Conservation (phyloP, 2,329 filamentous ascomycete genomes). For the Trichoderma endophyticum region DNA sequence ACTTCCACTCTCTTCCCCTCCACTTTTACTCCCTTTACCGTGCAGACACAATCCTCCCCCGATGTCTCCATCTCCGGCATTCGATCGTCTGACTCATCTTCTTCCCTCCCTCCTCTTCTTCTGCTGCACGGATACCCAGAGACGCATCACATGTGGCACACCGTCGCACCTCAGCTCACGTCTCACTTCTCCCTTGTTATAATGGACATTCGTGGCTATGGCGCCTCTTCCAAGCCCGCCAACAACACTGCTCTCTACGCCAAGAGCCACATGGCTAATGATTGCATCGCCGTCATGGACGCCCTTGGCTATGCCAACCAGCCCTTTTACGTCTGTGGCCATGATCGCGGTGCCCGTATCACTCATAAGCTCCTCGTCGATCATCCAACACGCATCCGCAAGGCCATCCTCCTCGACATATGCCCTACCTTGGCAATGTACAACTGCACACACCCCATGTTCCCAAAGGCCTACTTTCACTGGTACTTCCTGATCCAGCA, state of each 20-base stretch:
- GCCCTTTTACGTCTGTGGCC: constrained; percentile 49
- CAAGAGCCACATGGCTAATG: constrained; percentile 49
- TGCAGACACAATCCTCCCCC: neutral
- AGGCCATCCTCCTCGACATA: constrained; percentile 49
- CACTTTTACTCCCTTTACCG: constrained; percentile 1
- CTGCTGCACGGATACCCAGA: constrained; percentile 54
- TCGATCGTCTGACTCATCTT: neutral
- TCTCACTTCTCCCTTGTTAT: constrained; percentile 42
- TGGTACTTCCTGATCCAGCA: constrained; percentile 58
- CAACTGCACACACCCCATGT: constrained; percentile 38
- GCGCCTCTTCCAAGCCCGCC: constrained; percentile 45
- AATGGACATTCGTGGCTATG: constrained; percentile 52
- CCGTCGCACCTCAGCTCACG: constrained; percentile 39
- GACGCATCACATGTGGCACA: constrained; percentile 51
- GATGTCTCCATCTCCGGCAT: constrained; percentile 11
- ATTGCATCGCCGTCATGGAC: constrained; percentile 46
- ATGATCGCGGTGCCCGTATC: constrained; percentile 56
- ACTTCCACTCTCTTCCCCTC: neutral
- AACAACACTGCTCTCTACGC: constrained; percentile 36
- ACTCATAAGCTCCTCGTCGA: constrained; percentile 53
- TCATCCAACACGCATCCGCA: constrained; percentile 39
- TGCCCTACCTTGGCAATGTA: constrained; percentile 56
- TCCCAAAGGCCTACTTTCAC: constrained; percentile 53
- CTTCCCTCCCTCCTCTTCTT: constrained; percentile 41
- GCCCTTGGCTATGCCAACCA: constrained; percentile 33